A percentile compares a stretch with the other conserved stretches of the same genome.
phyloP scores from a whole-genome alignment of 2,329 filamentous ascomycete genomes.

The Diaporthe citriasiana region DNA sequence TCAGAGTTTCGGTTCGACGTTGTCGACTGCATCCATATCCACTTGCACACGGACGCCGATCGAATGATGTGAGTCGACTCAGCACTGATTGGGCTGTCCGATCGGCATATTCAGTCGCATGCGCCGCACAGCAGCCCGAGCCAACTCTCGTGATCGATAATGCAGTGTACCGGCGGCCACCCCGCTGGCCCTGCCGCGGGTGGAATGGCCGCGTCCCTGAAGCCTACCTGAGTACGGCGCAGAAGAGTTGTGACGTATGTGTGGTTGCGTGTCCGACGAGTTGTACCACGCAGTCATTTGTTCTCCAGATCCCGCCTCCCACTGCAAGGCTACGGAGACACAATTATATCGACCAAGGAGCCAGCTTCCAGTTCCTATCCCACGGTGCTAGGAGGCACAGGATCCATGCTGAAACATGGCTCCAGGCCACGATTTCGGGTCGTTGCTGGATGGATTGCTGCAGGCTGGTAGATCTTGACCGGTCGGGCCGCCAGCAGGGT shows the following conservation, averaged over 20 bases:
- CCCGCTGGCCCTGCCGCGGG: neutral
- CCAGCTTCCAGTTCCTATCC: neutral
- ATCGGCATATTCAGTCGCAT: neutral
- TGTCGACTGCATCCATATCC: constrained; percentile 3
- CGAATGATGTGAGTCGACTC: constrained; percentile 27
- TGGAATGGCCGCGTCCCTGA: neutral
- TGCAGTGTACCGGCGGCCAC: neutral
- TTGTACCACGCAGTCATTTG: constrained; percentile 3
- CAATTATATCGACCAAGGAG: neutral
- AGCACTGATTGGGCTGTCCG: neutral
- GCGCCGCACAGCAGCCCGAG: neutral
- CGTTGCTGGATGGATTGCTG: constrained; percentile 5
- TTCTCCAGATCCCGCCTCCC: neutral
- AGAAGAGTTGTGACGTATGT: neutral
- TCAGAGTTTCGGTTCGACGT: neutral
- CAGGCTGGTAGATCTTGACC: neutral
- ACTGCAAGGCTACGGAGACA: constrained; percentile 7
- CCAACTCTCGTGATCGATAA: neutral
- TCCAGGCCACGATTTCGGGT: constrained; percentile 16
- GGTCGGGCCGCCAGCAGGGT: constrained; percentile 5
- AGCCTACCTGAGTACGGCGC: neutral
- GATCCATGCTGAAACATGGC: constrained; percentile 20
- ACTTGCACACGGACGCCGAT: constrained; percentile 11
- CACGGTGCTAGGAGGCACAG: constrained; percentile 12
- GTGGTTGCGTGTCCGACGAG: neutral